Conservation (phyloP, 2,329 filamentous ascomycete genomes). For the Aureobasidium sp. region DNA sequence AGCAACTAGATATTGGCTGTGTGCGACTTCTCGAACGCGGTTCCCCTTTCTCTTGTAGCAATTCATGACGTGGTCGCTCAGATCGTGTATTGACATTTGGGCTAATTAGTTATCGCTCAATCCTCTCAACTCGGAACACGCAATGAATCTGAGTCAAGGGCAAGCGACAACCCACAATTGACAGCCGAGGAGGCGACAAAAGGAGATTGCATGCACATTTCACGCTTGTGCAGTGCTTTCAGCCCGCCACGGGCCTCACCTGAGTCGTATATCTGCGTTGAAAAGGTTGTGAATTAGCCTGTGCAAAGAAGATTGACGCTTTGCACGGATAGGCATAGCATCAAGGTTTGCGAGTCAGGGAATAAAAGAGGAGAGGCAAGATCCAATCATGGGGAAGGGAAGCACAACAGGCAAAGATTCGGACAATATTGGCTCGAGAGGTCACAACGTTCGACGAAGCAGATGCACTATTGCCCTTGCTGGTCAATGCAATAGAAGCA, state of each 20-base stretch:
- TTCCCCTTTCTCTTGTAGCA: background rate
- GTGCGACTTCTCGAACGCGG: constrained; percentile 10
- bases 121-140: background rate
- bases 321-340: background rate
- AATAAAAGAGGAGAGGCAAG: background rate
- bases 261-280: background rate
- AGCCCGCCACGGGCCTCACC: background rate
- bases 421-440: background rate
- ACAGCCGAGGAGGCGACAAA: background rate
- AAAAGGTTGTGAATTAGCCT: background rate
- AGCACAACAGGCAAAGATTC: background rate
- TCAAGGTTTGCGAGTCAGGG: constrained; percentile 9
- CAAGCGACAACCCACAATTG: background rate
- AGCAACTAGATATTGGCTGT: background rate
- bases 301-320: constrained; percentile 3
- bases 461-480: constrained; percentile 6
- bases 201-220: background rate
- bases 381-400: background rate
- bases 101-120: background rate
- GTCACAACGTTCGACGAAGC: constrained; percentile 4
- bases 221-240: background rate
- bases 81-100: background rate
- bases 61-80: background rate
- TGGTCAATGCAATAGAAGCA: constrained; percentile 5
- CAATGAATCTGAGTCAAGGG: background rate